Conservation (phyloP, 2,329 filamentous ascomycete species). For the Macrophomina tecta region DNA sequence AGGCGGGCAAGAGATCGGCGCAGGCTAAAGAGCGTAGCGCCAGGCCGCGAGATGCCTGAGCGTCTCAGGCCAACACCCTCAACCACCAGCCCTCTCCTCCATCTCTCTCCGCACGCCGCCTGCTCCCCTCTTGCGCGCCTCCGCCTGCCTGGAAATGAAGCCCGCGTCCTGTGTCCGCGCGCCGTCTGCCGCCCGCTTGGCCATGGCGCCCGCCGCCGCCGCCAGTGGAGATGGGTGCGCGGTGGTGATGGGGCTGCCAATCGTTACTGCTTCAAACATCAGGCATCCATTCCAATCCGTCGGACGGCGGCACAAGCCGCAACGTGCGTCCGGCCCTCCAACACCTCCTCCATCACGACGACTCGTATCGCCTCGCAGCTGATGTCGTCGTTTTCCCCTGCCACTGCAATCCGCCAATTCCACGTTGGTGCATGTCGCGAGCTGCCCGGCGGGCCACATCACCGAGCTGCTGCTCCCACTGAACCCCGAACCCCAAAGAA, state of each 20-base stretch:
- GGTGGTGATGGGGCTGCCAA: not conserved
- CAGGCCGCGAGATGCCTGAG: not conserved
- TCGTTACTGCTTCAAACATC: not conserved
- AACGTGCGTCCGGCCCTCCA: conserved; percentile 1
- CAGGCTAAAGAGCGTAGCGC: not conserved
- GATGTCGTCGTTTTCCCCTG: not conserved
- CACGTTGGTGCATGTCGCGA: not conserved
- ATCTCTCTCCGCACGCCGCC: not conserved
- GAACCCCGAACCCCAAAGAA: not conserved
- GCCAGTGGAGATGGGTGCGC: not conserved
- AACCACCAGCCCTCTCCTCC: not conserved
- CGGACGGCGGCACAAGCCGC: not conserved
- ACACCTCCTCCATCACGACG: not conserved
- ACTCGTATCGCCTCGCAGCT: not conserved
- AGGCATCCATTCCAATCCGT: not conserved
- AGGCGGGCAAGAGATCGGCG: not conserved
- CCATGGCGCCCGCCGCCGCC: not conserved
- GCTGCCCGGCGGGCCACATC: not conserved
- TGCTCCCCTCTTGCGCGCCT: not conserved
- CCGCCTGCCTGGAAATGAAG: not conserved
- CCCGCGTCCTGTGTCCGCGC: not conserved
- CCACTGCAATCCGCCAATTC: not conserved
- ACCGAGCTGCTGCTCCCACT: not conserved
- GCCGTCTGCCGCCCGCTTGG: not conserved
- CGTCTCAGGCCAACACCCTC: conserved; percentile 1